Evolutionary conservation across 257 asterid genomes (phyloP).

Genomic region (Knoxia roxburghii): DNA sequence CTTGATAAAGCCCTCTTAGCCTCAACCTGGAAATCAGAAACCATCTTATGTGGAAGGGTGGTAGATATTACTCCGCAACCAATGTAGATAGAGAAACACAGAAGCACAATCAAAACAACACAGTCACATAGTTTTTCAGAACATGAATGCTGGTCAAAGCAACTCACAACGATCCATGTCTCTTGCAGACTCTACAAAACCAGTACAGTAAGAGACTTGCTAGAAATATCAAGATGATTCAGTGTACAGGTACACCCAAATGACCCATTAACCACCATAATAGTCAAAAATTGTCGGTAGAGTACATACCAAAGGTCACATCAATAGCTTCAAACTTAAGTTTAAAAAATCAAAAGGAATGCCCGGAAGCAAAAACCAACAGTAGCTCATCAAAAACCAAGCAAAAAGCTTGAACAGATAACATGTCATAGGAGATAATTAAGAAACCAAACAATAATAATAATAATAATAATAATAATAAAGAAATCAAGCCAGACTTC

Average conservation of each 20-base stretch:
- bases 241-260: neutral
- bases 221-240: too few relatives aligned
- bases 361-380: neutral
- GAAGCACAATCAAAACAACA: neutral
- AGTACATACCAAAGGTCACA: neutral
- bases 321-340: neutral
- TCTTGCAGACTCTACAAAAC: too few relatives aligned
- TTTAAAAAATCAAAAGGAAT: neutral
- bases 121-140: neutral
- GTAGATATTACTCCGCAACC: neutral
- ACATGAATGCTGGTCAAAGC: neutral
- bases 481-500: neutral
- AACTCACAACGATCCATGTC: conserved; percentile 2
- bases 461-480: too few relatives aligned
- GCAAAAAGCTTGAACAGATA: too few relatives aligned
- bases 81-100: neutral
- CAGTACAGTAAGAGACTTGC: too few relatives aligned
- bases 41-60: neutral
- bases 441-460: too few relatives aligned
- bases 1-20: conserved; percentile 90
- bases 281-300: neutral
- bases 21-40: conserved; percentile 50
- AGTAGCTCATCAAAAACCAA: neutral
- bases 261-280: neutral
- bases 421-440: too few relatives aligned